These are phyloP conservation scores for Clarireedia homoeocarpa DNA, from an alignment of 2,329 filamentous ascomycete species.

Conservation along the genomic window DNA sequence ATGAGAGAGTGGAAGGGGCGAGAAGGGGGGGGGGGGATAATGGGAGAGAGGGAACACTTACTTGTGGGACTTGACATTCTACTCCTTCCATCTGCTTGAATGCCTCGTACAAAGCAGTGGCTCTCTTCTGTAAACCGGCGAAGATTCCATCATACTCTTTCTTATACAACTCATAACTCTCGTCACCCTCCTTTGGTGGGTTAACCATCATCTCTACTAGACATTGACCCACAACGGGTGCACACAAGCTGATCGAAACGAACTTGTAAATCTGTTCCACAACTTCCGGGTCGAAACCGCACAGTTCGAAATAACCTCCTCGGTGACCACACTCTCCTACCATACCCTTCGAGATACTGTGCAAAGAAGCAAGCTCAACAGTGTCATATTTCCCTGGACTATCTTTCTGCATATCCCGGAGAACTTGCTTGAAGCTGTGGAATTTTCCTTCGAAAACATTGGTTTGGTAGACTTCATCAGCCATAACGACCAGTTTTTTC, in stretches of 20 bases:
- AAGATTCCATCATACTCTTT: constrained; percentile 80
- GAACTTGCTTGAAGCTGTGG: constrained; percentile 86
- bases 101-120: constrained; percentile 77
- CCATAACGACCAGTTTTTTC: constrained; percentile 81
- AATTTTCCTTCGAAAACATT: constrained; percentile 95
- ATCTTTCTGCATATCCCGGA: constrained; percentile 73
- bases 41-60: constrained; percentile 20
- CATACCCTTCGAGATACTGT: constrained; percentile 97
- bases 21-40: constrained; percentile 23
- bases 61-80: constrained; percentile 73
- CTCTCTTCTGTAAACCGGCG: constrained; percentile 68
- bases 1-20: not conserved
- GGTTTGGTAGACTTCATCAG: constrained; percentile 98
- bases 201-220: constrained; percentile 97
- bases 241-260: constrained; percentile 92
- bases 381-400: constrained; percentile 69
- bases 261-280: constrained; percentile 97
- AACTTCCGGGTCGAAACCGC: constrained; percentile 79
- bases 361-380: constrained; percentile 84
- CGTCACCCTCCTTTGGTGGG: constrained; percentile 75
- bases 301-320: constrained; percentile 94
- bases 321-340: constrained; percentile 97
- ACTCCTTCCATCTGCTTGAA: constrained; percentile 96
- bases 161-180: constrained; percentile 76
- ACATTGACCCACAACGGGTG: constrained; percentile 92